phyloP scores from a whole-genome alignment of 1,139 yeast genomes.

The Wickerhamomyces sp. region DNA sequence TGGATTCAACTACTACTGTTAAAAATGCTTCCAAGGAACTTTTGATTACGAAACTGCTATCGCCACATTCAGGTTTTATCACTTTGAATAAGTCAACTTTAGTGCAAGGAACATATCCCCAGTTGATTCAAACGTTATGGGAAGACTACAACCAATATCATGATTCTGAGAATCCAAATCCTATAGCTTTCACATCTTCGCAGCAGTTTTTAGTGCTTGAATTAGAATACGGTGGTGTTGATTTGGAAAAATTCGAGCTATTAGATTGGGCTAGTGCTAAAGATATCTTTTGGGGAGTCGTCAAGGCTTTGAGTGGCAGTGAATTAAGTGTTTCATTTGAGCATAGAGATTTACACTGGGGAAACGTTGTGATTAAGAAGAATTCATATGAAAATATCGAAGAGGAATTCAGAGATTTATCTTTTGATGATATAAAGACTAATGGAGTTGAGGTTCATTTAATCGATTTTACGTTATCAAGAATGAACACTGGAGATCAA shows the following conservation, averaged over 20 bases:
- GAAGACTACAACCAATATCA: slow-evolving; percentile 32
- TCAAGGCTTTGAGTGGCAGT: slow-evolving; percentile 42
- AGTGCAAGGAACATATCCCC: slow-evolving; percentile 44
- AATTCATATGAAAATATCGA: slow-evolving; percentile 8
- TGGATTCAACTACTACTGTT: slow-evolving; percentile 19
- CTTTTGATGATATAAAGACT: slow-evolving; percentile 18
- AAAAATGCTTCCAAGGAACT: slow-evolving; percentile 45
- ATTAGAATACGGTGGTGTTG: slow-evolving; percentile 44
- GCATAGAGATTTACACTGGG: slow-evolving; percentile 64
- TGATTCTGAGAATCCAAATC: slow-evolving; percentile 15
- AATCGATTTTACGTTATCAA: slow-evolving; percentile 54
- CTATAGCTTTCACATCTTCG: slow-evolving; percentile 27
- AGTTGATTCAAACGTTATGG: slow-evolving; percentile 37
- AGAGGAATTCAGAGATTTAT: slow-evolving; percentile 24
- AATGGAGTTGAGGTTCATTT: slow-evolving; percentile 38
- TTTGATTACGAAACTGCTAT: slow-evolving; percentile 36
- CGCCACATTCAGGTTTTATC: slow-evolving; percentile 37
- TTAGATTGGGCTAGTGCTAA: slow-evolving; percentile 49
- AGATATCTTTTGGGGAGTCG: slow-evolving; percentile 49
- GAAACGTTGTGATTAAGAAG: slow-evolving; percentile 41
- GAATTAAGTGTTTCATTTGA: slow-evolving; percentile 53
- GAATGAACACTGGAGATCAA: slow-evolving; percentile 34
- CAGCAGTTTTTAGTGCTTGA: slow-evolving; percentile 43
- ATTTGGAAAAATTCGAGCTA: slow-evolving; percentile 40
- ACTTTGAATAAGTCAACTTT: slow-evolving; percentile 37